Evolutionary conservation across 2,329 filamentous ascomycete genomes (phyloP).

Genomic region (Lojkania enalia): DNA sequence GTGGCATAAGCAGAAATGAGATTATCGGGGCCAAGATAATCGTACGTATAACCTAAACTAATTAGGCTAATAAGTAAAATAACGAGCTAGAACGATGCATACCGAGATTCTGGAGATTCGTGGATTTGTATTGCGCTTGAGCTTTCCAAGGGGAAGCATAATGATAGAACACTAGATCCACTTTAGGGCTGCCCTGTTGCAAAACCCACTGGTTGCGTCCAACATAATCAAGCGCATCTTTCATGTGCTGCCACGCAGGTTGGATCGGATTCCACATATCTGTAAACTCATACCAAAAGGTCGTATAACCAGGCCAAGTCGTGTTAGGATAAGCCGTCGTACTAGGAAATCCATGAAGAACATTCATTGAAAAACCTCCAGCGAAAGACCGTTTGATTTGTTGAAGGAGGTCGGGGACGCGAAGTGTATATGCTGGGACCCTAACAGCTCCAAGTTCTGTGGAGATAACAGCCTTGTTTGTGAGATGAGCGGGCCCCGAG

Average conservation of each 20-base stretch:
- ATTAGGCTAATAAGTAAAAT: background rate
- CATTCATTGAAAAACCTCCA: slow-evolving; percentile 49
- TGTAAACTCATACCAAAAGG: slow-evolving; percentile 49
- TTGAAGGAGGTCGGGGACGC: slow-evolving; percentile 37
- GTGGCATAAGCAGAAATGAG: slow-evolving; percentile 45
- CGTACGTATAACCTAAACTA: slow-evolving; percentile 46
- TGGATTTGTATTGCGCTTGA: slow-evolving; percentile 13
- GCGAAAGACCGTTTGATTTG: slow-evolving; percentile 46
- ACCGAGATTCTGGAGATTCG: slow-evolving; percentile 21
- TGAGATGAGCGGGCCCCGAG: slow-evolving; percentile 36
- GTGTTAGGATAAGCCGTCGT: slow-evolving; percentile 50
- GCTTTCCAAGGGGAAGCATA: slow-evolving; percentile 17
- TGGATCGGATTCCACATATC: slow-evolving; percentile 48
- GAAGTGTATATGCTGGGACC: slow-evolving; percentile 29
- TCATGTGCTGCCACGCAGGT: slow-evolving; percentile 49
- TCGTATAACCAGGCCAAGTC: slow-evolving; percentile 54
- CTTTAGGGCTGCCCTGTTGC: slow-evolving; percentile 46
- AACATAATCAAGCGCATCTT: slow-evolving; percentile 44
- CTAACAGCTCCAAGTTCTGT: slow-evolving; percentile 39
- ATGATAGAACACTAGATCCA: slow-evolving; percentile 49
- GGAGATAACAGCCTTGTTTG: slow-evolving; percentile 35
- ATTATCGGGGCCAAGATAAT: slow-evolving; percentile 53
- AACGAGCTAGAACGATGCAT: slow-evolving; percentile 1
- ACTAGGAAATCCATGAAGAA: slow-evolving; percentile 52
- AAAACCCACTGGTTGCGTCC: slow-evolving; percentile 45